phyloP scores from a whole-genome alignment of 2,329 filamentous ascomycete genomes.

The Epichloe gansuensis region DNA sequence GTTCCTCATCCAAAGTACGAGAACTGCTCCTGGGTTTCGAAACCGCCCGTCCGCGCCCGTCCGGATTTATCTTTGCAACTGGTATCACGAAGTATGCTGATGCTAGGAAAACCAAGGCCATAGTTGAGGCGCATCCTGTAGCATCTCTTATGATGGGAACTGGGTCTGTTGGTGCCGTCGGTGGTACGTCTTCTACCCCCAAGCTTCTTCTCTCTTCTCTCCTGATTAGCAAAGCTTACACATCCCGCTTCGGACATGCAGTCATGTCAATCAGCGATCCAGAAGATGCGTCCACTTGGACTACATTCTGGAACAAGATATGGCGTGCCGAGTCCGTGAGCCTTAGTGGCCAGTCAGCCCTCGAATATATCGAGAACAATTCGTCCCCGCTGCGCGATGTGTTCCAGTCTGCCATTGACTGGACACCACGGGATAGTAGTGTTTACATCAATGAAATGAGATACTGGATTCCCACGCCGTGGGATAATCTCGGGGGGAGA shows the following conservation, averaged over 20 bases:
- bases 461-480: slow-evolving; percentile 22
- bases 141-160: slow-evolving; percentile 18
- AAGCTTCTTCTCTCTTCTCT: background rate
- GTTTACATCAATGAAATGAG: slow-evolving; percentile 24
- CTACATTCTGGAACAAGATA: slow-evolving; percentile 23
- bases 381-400: slow-evolving; percentile 16
- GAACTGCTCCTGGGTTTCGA: slow-evolving; percentile 16
- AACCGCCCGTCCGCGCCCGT: slow-evolving; percentile 14
- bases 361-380: slow-evolving; percentile 17
- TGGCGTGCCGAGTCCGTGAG: slow-evolving; percentile 16
- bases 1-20: slow-evolving; percentile 17
- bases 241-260: background rate
- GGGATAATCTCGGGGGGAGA: slow-evolving; percentile 19
- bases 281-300: slow-evolving; percentile 16
- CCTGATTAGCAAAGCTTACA: background rate
- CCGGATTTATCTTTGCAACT: slow-evolving; percentile 17
- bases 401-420: slow-evolving; percentile 21
- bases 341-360: slow-evolving; percentile 23
- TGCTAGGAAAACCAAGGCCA: slow-evolving; percentile 13
- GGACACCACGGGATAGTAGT: slow-evolving; percentile 19
- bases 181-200: slow-evolving; percentile 15
- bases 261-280: slow-evolving; percentile 13
- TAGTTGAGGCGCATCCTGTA: slow-evolving; percentile 19
- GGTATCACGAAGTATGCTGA: slow-evolving; percentile 15
- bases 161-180: slow-evolving; percentile 15